Percentiles rank a stretch among this genome's conserved stretches.
These are phyloP conservation scores for Eimeria sp. DNA, from an alignment of 169 alveolate species.

Conservation along the genomic window DNA sequence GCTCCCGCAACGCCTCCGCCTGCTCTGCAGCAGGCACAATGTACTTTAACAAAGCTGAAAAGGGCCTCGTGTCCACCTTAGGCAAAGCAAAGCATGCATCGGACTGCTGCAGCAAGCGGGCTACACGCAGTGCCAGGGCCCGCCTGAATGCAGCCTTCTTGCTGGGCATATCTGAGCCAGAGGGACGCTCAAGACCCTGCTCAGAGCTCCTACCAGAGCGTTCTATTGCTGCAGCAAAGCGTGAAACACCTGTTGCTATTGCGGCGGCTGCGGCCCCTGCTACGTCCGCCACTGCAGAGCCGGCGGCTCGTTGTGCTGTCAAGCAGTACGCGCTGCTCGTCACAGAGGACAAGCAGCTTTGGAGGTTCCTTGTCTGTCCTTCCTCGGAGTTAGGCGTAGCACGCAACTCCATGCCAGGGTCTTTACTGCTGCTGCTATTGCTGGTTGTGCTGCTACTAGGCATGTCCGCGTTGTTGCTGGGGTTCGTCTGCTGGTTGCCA, in stretches of 20 bases:
- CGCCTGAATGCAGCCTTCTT: background rate
- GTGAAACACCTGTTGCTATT: background rate
- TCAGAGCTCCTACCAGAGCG: background rate
- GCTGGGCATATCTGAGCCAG: background rate
- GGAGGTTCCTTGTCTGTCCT: background rate
- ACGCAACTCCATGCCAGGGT: background rate
- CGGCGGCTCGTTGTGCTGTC: background rate
- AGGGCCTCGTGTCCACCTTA: slow-evolving; percentile 5
- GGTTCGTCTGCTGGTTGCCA: background rate
- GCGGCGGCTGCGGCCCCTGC: slow-evolving; percentile 41
- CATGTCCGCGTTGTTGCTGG: slow-evolving; percentile 23
- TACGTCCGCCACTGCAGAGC: background rate
- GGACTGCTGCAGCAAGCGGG: slow-evolving; percentile 40
- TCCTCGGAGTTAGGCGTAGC: background rate
- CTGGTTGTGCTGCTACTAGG: background rate
- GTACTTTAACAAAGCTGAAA: background rate
- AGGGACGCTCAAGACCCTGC: no score
- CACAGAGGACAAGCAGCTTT: background rate
- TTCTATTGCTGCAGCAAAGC: background rate
- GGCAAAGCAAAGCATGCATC: slow-evolving; percentile 56
- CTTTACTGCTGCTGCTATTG: background rate
- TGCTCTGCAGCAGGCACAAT: slow-evolving; percentile 42
- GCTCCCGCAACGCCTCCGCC: slow-evolving; percentile 1
- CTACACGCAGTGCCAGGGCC: background rate
- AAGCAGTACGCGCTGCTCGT: background rate